phyloP scores from a whole-genome alignment of 148 eudicot species.

The Polygonum aviculare region DNA sequence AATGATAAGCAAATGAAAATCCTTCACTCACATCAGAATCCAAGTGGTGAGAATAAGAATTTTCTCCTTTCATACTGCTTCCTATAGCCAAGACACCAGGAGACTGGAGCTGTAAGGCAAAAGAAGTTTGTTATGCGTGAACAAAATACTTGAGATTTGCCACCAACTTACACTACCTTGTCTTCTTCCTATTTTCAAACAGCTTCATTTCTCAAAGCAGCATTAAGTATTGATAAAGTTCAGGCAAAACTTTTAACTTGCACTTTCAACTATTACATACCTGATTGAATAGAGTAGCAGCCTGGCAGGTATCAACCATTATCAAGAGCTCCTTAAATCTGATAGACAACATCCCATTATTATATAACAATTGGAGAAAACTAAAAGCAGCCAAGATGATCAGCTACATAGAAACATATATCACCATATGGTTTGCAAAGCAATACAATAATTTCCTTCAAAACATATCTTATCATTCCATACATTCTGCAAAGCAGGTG shows the following conservation, averaged over 20 bases:
- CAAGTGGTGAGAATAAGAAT: slow-evolving; percentile 97
- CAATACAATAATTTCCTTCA: not conserved
- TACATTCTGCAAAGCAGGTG: not conserved
- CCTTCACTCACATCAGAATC: slow-evolving; percentile 76
- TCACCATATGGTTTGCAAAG: not conserved
- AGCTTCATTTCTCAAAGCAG: not conserved
- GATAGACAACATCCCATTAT: slow-evolving; percentile 16
- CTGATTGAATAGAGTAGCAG: slow-evolving; percentile 95
- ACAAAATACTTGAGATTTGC: not conserved
- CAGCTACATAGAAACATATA: not conserved
- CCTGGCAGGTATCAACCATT: slow-evolving; percentile 99
- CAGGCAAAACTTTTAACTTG: not conserved
- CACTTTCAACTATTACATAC: slow-evolving; percentile 26
- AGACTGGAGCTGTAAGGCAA: slow-evolving; percentile 64
- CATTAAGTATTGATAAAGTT: not conserved
- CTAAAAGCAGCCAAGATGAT: not conserved
- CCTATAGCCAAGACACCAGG: slow-evolving; percentile 99
- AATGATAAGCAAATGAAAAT: not conserved
- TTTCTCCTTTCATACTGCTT: slow-evolving; percentile 97
- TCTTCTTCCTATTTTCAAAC: not conserved
- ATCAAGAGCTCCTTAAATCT: slow-evolving; percentile 97
- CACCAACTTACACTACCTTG: not conserved
- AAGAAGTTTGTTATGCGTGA: not conserved
- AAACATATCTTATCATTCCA: not conserved
- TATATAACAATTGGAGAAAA: not conserved